These are phyloP conservation scores for Exophiala xenobiotica DNA, from an alignment of 2,329 filamentous ascomycete genomes.

Conservation along the genomic window DNA sequence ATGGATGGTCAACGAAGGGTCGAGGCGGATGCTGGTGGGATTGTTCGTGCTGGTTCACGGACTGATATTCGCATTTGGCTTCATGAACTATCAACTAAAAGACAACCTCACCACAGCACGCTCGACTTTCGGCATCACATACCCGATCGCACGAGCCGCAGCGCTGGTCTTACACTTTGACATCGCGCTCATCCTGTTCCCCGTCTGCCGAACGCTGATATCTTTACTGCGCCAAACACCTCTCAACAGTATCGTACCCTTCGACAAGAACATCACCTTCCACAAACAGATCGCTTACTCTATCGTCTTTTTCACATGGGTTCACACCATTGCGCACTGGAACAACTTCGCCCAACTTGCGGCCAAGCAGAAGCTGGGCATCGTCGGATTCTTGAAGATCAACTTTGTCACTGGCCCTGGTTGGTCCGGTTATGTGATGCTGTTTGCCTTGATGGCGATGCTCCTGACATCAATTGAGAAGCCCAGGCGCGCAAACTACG, in stretches of 20 bases:
- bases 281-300: conserved; percentile 84
- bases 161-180: conserved; percentile 79
- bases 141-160: conserved; percentile 71
- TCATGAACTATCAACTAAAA: conserved; percentile 76
- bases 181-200: conserved; percentile 66
- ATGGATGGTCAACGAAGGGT: conserved; percentile 90
- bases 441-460: conserved; percentile 75
- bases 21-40: conserved; percentile 76
- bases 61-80: conserved; percentile 76
- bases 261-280: conserved; percentile 60
- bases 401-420: conserved; percentile 79
- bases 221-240: conserved; percentile 77
- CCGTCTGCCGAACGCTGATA: conserved; percentile 80
- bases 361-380: conserved; percentile 70
- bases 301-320: conserved; percentile 83
- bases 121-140: conserved; percentile 71
- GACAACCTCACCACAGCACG: conserved; percentile 67
- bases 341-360: conserved; percentile 80
- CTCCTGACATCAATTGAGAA: conserved; percentile 75
- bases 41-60: conserved; percentile 71
- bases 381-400: conserved; percentile 73
- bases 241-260: conserved; percentile 81
- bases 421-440: conserved; percentile 85
- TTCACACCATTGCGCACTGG: conserved; percentile 84
- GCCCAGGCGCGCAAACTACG: conserved; percentile 75